A percentile compares a stretch with the other conserved stretches of the same genome.
Conservation (phyloP, 768 basidiomycete genomes). For the Hygrocybe coccinea region DNA sequence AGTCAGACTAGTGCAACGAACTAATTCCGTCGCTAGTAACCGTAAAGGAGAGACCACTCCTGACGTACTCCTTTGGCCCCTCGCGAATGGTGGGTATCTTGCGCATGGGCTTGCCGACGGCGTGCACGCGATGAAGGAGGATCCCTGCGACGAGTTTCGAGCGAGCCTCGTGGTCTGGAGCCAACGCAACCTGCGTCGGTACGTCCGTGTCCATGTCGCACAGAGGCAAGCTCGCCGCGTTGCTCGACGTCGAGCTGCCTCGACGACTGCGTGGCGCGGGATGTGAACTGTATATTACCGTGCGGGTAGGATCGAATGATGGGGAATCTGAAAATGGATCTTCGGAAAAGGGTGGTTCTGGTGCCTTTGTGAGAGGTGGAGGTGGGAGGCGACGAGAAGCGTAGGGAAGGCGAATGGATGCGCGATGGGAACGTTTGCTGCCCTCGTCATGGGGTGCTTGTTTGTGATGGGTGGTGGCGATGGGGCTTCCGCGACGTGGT, state of each 20-base stretch:
- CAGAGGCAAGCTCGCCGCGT: background rate
- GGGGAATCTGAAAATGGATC: background rate
- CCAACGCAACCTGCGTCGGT: background rate
- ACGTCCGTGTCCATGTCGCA: background rate
- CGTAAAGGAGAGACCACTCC: conserved; percentile 49
- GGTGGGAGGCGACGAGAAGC: background rate
- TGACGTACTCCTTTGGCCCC: conserved; percentile 41
- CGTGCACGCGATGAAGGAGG: conserved; percentile 49
- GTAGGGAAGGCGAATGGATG: conserved; percentile 2
- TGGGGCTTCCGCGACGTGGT: background rate
- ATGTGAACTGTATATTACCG: conserved; percentile 3
- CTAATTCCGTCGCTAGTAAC: conserved; percentile 42
- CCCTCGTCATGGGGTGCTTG: background rate
- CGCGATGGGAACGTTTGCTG: background rate
- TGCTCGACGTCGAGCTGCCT: background rate
- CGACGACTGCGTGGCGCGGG: background rate
- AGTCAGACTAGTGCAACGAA: too few species aligned
- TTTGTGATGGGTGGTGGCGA: background rate
- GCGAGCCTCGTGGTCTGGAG: conserved; percentile 34
- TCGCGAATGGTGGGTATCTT: conserved; percentile 29
- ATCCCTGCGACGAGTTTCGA: conserved; percentile 56
- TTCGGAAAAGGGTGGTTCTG: background rate
- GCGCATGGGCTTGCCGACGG: conserved; percentile 51
- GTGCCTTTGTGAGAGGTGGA: background rate
- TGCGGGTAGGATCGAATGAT: conserved; percentile 2